Base-by-base conservation (phyloP, 2,329 filamentous ascomycete genomes). In the Fusarium temperatum region DNA sequence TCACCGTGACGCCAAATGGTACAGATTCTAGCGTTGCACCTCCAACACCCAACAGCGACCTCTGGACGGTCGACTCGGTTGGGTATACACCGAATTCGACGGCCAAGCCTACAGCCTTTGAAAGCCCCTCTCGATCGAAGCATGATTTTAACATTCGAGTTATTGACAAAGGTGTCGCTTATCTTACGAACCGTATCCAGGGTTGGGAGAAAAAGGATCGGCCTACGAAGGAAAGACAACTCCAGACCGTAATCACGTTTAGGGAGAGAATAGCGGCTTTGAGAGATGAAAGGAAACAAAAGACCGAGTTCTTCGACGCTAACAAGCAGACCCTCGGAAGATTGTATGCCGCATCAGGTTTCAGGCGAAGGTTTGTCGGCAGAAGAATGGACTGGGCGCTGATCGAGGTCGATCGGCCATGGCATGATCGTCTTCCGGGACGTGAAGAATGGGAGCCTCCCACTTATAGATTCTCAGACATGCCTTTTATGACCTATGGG, bases 101-200 rank as follows among this genome's bases (percentile, higher is more conserved):
- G 5, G 44, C 26, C 18, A 47, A 47, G 44, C 44, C 44, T 8
- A 10, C 8, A 11, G 0, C 44, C 6, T 47, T 47, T 47, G 44
- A 47, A 11, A 47, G 44, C 18, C 26, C 44, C 6, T 28, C 44
- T 47, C 44, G 13, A 47, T 47, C 26, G 5, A 47, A 47, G 9
- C 18, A 28, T 47, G 1, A 22, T 22, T 47, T 22, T 14, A 28
- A 15, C 4, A 47, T 28, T 28, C 5, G 0, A 4, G 0, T 0
- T 11, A 22, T 47, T 47, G 44, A 47, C 24, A 1, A 10, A 14
- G 0, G 14, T 2, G 6, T 47, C 4, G 8, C 12, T 47, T 0
- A 0, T 26, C 0, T 14, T 20, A 14, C 18, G 18, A 2, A 47
- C 0, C 0, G 0, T 13, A 45, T 45, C 24, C 17, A 20, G 4